Conservation (phyloP, 2,329 filamentous ascomycete genomes). For the Cladophialophora immunda region DNA sequence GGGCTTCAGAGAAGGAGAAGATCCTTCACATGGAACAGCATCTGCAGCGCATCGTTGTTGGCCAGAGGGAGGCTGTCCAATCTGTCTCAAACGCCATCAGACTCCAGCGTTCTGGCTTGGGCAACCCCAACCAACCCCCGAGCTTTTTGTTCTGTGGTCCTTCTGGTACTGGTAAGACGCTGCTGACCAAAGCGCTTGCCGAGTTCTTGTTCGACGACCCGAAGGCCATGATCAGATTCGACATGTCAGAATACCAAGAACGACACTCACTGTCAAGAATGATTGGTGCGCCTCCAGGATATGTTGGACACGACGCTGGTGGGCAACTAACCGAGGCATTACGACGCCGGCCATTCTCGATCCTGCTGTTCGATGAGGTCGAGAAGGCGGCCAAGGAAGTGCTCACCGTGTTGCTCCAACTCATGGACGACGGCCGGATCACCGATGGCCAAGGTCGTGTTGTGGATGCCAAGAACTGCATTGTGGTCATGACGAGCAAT, state of each 20-base stretch:
- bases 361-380: conserved; percentile 95
- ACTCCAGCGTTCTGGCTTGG: conserved; percentile 90
- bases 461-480: conserved; percentile 96
- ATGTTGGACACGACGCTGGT: conserved; percentile 94
- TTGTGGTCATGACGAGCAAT: conserved; percentile 99
- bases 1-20: conserved; percentile 97
- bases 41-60: conserved; percentile 84
- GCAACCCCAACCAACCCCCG: conserved; percentile 95
- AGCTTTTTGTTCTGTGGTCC: conserved; percentile 99
- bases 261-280: conserved; percentile 93
- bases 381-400: conserved; percentile 99
- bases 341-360: conserved; percentile 94
- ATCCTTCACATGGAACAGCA: conserved; percentile 95
- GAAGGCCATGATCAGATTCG: conserved; percentile 97
- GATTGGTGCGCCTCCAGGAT: conserved; percentile 97
- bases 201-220: conserved; percentile 98
- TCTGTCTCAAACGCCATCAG: conserved; percentile 96
- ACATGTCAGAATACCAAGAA: conserved; percentile 99
- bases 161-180: conserved; percentile 96
- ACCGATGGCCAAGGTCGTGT: conserved; percentile 96
- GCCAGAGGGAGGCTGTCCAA: conserved; percentile 90
- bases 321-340: conserved; percentile 95
- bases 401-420: conserved; percentile 94
- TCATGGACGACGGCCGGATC: conserved; percentile 99
- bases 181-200: conserved; percentile 94